phyloP scores from a whole-genome alignment of 345 rosid species.

The Leavenworthia alabamica region DNA sequence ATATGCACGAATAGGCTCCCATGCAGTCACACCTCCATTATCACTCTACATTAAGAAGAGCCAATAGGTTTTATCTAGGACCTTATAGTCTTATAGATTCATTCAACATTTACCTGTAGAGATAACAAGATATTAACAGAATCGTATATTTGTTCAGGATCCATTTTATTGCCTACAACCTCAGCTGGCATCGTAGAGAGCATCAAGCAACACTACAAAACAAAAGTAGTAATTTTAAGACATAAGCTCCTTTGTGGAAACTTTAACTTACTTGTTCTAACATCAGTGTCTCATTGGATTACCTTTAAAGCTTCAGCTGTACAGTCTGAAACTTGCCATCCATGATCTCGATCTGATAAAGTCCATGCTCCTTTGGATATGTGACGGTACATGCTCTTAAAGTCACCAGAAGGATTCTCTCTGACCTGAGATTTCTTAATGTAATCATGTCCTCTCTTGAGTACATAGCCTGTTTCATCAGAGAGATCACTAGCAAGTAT shows the following conservation, averaged over 20 bases:
- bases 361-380: conserved; percentile 67
- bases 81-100: not conserved
- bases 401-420: conserved; percentile 56
- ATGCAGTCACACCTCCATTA: conserved; percentile 27
- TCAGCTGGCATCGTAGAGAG: conserved; percentile 61
- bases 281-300: not conserved
- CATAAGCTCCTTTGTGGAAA: not conserved
- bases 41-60: conserved; percentile 18
- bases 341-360: conserved; percentile 57
- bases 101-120: conserved; percentile 39
- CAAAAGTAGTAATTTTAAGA: not conserved
- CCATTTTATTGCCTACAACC: conserved; percentile 49
- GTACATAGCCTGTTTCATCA: conserved; percentile 37
- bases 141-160: conserved; percentile 43
- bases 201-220: conserved; percentile 50
- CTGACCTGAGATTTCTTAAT: conserved; percentile 58
- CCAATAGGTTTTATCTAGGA: not conserved
- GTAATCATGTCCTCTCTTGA: conserved; percentile 52
- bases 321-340: conserved; percentile 73
- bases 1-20: conserved; percentile 28
- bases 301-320: conserved; percentile 66
- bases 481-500: conserved; percentile 39
- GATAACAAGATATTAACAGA: conserved; percentile 60
- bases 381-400: conserved; percentile 54
- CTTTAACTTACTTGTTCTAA: not conserved